Percentiles rank a stretch among this genome's conserved stretches.
These are phyloP conservation scores for Didymella keratinophila DNA, from an alignment of 2,329 filamentous ascomycete species.

Conservation along the genomic window DNA sequence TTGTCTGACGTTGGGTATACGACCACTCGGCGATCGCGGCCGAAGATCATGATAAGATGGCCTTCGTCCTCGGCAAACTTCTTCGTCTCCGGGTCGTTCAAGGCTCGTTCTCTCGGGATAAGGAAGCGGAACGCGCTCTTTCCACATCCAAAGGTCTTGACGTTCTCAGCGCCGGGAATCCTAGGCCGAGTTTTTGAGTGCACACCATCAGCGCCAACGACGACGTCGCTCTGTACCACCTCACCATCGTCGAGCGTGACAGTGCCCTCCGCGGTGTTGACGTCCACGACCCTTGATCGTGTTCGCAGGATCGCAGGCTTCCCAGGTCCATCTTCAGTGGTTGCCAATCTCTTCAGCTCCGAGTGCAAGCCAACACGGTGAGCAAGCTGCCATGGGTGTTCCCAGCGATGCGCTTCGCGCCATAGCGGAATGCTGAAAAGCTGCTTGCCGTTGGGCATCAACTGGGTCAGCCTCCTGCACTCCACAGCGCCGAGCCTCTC, in stretches of 20 bases:
- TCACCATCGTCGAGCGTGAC: conserved; percentile 52
- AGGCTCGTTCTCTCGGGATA: conserved; percentile 56
- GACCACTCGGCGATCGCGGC: conserved; percentile 54
- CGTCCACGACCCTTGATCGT: conserved; percentile 54
- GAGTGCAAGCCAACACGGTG: conserved; percentile 64
- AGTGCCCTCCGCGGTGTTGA: conserved; percentile 48
- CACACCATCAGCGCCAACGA: conserved; percentile 65
- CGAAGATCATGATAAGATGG: conserved; percentile 56
- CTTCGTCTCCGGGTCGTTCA: conserved; percentile 51
- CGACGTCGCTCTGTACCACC: conserved; percentile 56
- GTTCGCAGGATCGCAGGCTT: conserved; percentile 52
- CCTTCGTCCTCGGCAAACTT: conserved; percentile 51
- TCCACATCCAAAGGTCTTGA: conserved; percentile 57
- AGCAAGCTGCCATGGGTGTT: conserved; percentile 61
- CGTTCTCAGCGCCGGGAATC: conserved; percentile 38
- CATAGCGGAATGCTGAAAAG: conserved; percentile 50
- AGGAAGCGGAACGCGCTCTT: conserved; percentile 67
- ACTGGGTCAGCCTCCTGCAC: conserved; percentile 48
- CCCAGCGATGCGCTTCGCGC: conserved; percentile 56
- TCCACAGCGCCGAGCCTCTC: conserved; percentile 51
- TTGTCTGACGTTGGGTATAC: conserved; percentile 59
- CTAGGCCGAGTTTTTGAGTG: conserved; percentile 48
- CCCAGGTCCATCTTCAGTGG: conserved; percentile 45
- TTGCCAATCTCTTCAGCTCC: conserved; percentile 59
- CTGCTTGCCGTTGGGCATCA: conserved; percentile 47